Evolutionary conservation across 495 filamentous ascomycete species (phyloP), one percentile per base, ranked within the genome.

Genomic region (Penicillium coprophilum): DNA sequence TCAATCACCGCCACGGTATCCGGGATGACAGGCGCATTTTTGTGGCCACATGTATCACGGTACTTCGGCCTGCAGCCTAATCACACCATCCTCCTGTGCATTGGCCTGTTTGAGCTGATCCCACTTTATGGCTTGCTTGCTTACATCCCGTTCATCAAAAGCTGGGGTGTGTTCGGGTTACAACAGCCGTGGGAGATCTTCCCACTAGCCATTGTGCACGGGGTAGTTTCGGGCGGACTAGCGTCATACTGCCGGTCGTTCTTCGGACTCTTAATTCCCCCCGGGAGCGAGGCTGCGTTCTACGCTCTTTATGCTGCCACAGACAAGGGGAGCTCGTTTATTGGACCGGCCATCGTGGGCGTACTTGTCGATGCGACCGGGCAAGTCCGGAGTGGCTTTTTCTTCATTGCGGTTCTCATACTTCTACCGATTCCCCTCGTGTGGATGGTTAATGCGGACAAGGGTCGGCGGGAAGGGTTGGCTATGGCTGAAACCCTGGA

Each of bases 161-260:
- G 76, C 17, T 85, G 84, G 77, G 91, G 90, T 4, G 83, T 90
- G 0, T 76, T 90, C 7, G 92, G 92, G 0, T 78, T 96, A 34
- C 90, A 95, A 63, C 84, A 89, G 70, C 87, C 85, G 31, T 93
- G 90, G 89, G 92, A 96, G 70, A 94, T 96, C 81, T 96, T 92
- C 68, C 88, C 90, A 0, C 74, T 96, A 0, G 92, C 85, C 0
- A 83, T 87, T 15, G 78, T 96, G 20, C 95, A 95, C 58, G 92
- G 92, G 0, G 80, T 96, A 43, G 91, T 96, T 1, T 82, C 92
- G 5, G 92, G 92, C 1, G 92, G 92, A 0, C 71, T 96, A 24
- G 85, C 85, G 46, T 87, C 86, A 12, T 96, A 96, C 69, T 96
- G 92, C 64, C 85, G 92, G 2, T 90, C 87, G 49, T 78, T 96